Evolutionary conservation across 2,329 filamentous ascomycete genomes (phyloP).

Genomic region (Cordyceps pruinosa): DNA sequence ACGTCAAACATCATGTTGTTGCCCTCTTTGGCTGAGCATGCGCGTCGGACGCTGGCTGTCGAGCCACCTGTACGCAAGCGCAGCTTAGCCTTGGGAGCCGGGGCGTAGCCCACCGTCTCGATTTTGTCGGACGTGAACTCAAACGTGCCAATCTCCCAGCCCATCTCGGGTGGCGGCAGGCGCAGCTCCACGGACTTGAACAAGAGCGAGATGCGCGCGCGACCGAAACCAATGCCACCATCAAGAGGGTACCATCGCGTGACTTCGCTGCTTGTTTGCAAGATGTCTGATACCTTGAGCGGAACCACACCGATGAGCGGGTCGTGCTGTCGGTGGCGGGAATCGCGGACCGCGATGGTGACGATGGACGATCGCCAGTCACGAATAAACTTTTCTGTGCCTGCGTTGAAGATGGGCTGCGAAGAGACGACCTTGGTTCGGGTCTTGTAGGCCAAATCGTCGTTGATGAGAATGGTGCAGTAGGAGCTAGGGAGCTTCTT

Average conservation of each 20-base stretch:
- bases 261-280: slow-evolving; percentile 77
- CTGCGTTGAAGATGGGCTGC: slow-evolving; percentile 95
- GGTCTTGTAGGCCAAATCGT: slow-evolving; percentile 88
- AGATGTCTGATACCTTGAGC: slow-evolving; percentile 77
- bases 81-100: slow-evolving; percentile 64
- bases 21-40: slow-evolving; percentile 54
- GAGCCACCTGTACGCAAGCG: slow-evolving; percentile 80
- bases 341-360: slow-evolving; percentile 82
- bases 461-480: slow-evolving; percentile 86
- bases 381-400: slow-evolving; percentile 84
- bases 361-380: slow-evolving; percentile 88
- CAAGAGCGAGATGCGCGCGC: slow-evolving; percentile 78
- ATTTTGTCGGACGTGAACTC: slow-evolving; percentile 73
- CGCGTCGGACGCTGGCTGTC: slow-evolving; percentile 59
- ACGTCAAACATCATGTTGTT: slow-evolving; percentile 45
- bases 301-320: slow-evolving; percentile 90
- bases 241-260: slow-evolving; percentile 96
- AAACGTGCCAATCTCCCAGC: slow-evolving; percentile 94
- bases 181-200: slow-evolving; percentile 85
- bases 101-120: slow-evolving; percentile 54
- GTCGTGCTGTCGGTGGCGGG: slow-evolving; percentile 85
- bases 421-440: slow-evolving; percentile 88
- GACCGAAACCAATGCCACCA: slow-evolving; percentile 86
- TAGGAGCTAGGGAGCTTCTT: slow-evolving; percentile 81
- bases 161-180: slow-evolving; percentile 76